These are phyloP conservation scores for Paraconiothyrium brasiliense DNA, from an alignment of 2,329 filamentous ascomycete species.

Conservation along the genomic window DNA sequence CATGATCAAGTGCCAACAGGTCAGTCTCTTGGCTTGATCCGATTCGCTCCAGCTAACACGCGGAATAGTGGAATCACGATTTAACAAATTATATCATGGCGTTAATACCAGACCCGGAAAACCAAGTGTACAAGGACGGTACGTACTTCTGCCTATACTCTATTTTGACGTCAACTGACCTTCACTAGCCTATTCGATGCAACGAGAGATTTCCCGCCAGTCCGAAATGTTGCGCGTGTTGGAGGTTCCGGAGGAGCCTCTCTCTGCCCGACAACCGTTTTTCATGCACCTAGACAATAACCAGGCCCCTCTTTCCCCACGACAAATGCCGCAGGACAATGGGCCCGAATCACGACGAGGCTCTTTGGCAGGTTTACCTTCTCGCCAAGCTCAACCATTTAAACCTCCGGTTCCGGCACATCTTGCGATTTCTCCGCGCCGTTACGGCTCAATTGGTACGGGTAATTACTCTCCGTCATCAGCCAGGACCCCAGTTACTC, in stretches of 20 bases:
- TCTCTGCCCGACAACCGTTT: slow-evolving; percentile 64
- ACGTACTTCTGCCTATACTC: slow-evolving; percentile 53
- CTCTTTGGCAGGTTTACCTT: slow-evolving; percentile 62
- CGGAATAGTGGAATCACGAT: slow-evolving; percentile 79
- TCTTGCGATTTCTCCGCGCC: slow-evolving; percentile 78
- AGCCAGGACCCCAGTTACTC: slow-evolving; percentile 75
- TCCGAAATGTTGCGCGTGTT: slow-evolving; percentile 65
- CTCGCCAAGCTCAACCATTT: slow-evolving; percentile 70
- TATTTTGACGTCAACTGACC: slow-evolving; percentile 37
- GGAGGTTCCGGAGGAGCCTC: slow-evolving; percentile 70
- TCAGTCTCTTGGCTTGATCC: slow-evolving; percentile 48
- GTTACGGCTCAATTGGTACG: slow-evolving; percentile 87
- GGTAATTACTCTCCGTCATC: slow-evolving; percentile 75
- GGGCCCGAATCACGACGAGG: slow-evolving; percentile 72
- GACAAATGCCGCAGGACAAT: slow-evolving; percentile 81
- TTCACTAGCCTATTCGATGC: slow-evolving; percentile 59
- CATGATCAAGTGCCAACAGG: slow-evolving; percentile 75
- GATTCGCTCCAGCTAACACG: slow-evolving; percentile 36
- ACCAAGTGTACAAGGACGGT: slow-evolving; percentile 83
- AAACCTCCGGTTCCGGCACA: slow-evolving; percentile 84
- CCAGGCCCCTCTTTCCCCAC: slow-evolving; percentile 83
- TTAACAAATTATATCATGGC: slow-evolving; percentile 78
- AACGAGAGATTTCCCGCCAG: slow-evolving; percentile 70
- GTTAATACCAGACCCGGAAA: slow-evolving; percentile 78
- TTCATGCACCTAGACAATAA: slow-evolving; percentile 54